These are phyloP conservation scores for Zygosaccharomyces rouxii DNA, from an alignment of 805 yeast genomes.

Conservation along the genomic window DNA sequence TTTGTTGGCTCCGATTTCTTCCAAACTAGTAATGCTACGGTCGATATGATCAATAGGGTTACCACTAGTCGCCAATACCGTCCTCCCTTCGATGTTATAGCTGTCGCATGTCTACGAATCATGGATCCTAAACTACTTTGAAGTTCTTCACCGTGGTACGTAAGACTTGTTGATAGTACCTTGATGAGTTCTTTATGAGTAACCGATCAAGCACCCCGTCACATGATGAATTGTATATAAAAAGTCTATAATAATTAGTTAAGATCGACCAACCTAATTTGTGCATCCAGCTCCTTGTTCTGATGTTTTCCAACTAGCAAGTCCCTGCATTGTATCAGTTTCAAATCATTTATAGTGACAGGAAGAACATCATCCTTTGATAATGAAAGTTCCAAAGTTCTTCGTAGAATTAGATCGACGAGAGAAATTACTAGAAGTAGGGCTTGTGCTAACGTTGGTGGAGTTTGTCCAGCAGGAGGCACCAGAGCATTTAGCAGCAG, in stretches of 20 bases:
- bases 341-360: slow-evolving; percentile 39
- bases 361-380: slow-evolving; percentile 1
- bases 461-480: slow-evolving; percentile 1
- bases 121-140: background rate
- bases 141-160: background rate
- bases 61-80: background rate
- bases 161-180: background rate
- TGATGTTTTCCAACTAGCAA: slow-evolving; percentile 15
- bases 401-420: slow-evolving; percentile 40
- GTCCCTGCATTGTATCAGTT: slow-evolving; percentile 41
- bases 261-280: slow-evolving; percentile 1
- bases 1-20: background rate
- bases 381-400: slow-evolving; percentile 34
- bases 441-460: slow-evolving; percentile 26
- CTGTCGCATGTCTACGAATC: background rate
- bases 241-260: slow-evolving; percentile 3
- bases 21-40: background rate
- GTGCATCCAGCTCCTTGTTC: background rate
- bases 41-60: background rate
- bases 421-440: slow-evolving; percentile 39
- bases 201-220: background rate
- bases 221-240: slow-evolving; percentile 3
- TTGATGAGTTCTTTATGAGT: background rate
- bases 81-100: background rate
- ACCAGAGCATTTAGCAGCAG: slow-evolving; percentile 43